Base-by-base conservation (phyloP, 768 basidiomycete species). In the Auriscalpium microsporum region DNA sequence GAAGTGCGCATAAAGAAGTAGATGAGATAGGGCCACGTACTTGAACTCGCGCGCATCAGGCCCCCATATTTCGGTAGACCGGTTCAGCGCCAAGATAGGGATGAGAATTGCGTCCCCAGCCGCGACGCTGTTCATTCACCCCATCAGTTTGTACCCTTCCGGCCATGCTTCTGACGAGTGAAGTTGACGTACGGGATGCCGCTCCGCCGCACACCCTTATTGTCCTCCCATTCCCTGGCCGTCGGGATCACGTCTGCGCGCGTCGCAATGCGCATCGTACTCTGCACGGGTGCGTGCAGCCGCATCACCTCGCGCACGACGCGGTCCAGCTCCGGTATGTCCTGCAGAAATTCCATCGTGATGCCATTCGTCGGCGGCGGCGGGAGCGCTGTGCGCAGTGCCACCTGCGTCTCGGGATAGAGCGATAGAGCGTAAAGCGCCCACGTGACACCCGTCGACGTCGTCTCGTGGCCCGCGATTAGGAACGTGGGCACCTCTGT, bases 1-100 rank as follows among this genome's bases (percentile, higher is more conserved):
- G 28, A 28, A 4, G 7, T 5, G 28, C 28, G 28, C 28, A 28
- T 4, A 7, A 28, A 28, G 28, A 28, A 28, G 21, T 21, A 21
- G 21, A 21, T 21, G 21, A 21, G 21, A 21, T 21, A 21, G 21
- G 21, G 21, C 21, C 16, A 40, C 58, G 33, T n/a, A 60, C 45
- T 67, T 58, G 65, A 75, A 76, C 37, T 65, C 58, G 23, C 66
- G 54, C 3, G 74, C 72, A 53, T 76, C 72, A 4, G 65, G 63
- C 2, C 74, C 76, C 67, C 72, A 75, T 1, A 72, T 59, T 8
- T 54, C 56, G 36, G 54, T 53, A 16, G 59, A 55, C 7, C 67
- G 61, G 53, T 75, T 73, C 58, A 71, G 8, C 9, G 66, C 63
- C 1, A 59, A 44, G 19, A 68, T 64, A 14, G 67, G 64, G 37